Evolutionary conservation across 2,329 filamentous ascomycete species (phyloP), one percentile per base, ranked within the genome.

Genomic region (Botrytis fabae): DNA sequence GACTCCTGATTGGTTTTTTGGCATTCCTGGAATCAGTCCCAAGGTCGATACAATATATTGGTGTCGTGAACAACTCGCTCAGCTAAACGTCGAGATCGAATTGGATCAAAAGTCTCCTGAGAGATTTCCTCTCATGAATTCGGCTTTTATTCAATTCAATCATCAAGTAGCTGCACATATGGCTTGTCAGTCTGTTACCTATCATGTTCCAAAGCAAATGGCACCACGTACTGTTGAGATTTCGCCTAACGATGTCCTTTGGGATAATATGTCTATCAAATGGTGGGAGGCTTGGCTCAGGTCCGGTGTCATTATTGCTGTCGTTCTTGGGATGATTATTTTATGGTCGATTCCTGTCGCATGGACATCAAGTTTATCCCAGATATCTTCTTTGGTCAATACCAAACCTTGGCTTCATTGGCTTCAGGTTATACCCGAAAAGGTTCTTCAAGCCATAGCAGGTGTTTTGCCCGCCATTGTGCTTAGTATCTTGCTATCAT

Each of bases 71-170:
- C 92, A 98, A 81, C 83, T 99, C 42, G 95, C 96, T 28, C 89
- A 93, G 22, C 85, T 98, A 28, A 99, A 98, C 77, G 80, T 95
- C 70, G 95, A 98, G 80, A 98, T 99, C 71, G 95, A 98, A 78
- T 85, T 91, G 62, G 96, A 98, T 77, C 96, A 99, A 81, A 87
- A 91, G 70, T 87, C 96, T 66, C 92, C 93, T 0, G 95, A 98
- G 77, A 90, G 91, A 7, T 98, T 94, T 75, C 95, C 95, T 0
- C 84, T 95, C 64, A 97, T 98, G 94, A 97, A 93, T 79, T 97
- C 95, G 0, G 96, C 96, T 0, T 99, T 99, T 78, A 94, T 99
- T 75, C 96, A 99, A 81, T 99, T 99, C 86, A 97, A 99, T 80
- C 92, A 98, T 80, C 96, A 99, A 81, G 93, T 98, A 2, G 95